These are phyloP conservation scores for Claviceps sp. DNA, from an alignment of 2,329 filamentous ascomycete genomes.

Conservation along the genomic window DNA sequence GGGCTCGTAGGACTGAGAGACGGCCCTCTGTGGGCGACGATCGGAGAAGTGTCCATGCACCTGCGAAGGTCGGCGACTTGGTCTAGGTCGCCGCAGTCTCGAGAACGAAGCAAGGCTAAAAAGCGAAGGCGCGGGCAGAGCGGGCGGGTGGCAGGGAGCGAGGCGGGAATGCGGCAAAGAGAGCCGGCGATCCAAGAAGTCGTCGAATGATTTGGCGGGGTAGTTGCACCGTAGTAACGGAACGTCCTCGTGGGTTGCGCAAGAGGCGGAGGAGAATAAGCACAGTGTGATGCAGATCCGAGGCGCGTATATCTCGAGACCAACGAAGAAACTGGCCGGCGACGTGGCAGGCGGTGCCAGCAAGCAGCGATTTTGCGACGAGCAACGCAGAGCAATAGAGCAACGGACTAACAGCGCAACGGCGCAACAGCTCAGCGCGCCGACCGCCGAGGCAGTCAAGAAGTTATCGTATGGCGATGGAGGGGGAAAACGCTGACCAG, in stretches of 20 bases:
- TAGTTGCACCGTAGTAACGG: constrained; percentile 1
- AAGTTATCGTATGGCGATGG: constrained; percentile 1
- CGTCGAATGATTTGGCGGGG: constrained; percentile 1
- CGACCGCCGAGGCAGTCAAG: constrained; percentile 5
- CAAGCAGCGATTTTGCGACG: not conserved
- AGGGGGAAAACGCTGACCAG: constrained; percentile 1
- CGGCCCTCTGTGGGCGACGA: constrained; percentile 31
- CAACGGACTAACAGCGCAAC: not conserved
- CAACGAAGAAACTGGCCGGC: not conserved
- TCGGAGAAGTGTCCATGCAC: constrained; percentile 36
- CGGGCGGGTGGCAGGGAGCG: not conserved
- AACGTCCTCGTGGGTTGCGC: not conserved
- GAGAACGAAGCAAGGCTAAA: constrained; percentile 1
- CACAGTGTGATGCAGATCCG: not conserved
- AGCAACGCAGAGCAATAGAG: not conserved
- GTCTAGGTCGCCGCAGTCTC: constrained; percentile 7
- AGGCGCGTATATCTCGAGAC: not conserved
- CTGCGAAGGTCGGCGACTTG: constrained; percentile 10
- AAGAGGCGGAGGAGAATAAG: not conserved
- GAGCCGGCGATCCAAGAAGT: constrained; percentile 2
- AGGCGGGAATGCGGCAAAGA: not conserved
- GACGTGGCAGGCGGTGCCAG: not conserved
- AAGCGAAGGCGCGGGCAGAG: constrained; percentile 3
- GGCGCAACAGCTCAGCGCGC: constrained; percentile 1
- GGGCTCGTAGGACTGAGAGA: constrained; percentile 43